These are phyloP conservation scores for Waltergamsia citrina DNA, from an alignment of 2,329 filamentous ascomycete species.

Conservation along the genomic window DNA sequence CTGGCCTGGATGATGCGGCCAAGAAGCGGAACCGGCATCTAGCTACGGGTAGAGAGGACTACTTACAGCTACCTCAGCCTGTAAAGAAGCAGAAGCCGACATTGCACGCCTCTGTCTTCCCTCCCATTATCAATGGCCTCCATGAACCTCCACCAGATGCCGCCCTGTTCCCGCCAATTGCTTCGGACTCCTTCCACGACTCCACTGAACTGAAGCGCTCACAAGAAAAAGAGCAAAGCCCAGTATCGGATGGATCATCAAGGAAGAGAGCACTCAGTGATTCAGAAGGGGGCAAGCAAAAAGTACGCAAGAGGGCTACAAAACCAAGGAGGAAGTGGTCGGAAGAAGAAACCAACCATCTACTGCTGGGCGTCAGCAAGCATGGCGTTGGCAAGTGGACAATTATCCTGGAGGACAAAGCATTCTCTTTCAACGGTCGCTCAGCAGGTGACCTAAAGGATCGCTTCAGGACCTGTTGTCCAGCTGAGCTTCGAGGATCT, in stretches of 20 bases:
- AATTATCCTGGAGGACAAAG: conserved; percentile 50
- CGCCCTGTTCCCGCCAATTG: conserved; percentile 54
- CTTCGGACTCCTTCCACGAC: conserved; percentile 45
- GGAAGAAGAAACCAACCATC: conserved; percentile 53
- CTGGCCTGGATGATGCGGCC: conserved; percentile 28
- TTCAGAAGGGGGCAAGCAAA: conserved; percentile 3
- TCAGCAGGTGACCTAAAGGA: conserved; percentile 57
- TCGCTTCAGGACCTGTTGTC: conserved; percentile 57
- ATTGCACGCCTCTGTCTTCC: conserved; percentile 40
- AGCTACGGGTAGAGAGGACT: conserved; percentile 44
- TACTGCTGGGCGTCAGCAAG: conserved; percentile 50
- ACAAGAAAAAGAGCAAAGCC: no score
- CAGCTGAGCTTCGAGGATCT: conserved; percentile 44
- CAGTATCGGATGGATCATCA: no score
- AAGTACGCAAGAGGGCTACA: conserved; percentile 39
- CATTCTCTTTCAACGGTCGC: conserved; percentile 51
- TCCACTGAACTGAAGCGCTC: no score
- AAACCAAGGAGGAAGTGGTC: conserved; percentile 56
- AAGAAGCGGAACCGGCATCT: conserved; percentile 45
- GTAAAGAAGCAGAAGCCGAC: conserved; percentile 55
- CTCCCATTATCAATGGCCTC: conserved; percentile 56
- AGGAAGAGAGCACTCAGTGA: no score
- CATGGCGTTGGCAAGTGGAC: conserved; percentile 60
- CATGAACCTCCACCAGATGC: conserved; percentile 52
- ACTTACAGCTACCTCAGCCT: conserved; percentile 54